These are phyloP conservation scores for Pontederia paniculata DNA, from an alignment of 176 grass and related monocot species.

Conservation along the genomic window DNA sequence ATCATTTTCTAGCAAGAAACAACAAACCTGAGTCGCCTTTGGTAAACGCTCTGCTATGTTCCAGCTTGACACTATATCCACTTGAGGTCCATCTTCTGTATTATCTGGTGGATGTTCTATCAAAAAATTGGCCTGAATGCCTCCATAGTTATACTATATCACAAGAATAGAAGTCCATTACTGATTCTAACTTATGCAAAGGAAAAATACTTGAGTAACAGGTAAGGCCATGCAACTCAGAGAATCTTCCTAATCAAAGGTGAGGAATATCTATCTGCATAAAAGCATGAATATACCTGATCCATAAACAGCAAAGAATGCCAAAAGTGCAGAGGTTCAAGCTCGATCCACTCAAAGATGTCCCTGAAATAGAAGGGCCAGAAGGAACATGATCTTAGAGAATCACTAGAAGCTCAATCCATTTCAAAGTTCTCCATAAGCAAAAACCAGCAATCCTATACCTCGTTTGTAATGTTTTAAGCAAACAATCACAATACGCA, in stretches of 20 bases:
- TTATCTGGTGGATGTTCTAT: constrained; percentile 15
- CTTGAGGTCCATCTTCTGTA: constrained; percentile 40
- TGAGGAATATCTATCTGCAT: not conserved
- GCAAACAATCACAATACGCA: constrained; percentile 81
- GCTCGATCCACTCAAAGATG: constrained; percentile 95
- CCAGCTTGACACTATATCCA: constrained; percentile 89
- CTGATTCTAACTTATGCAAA: too few relatives aligned
- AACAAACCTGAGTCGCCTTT: constrained; percentile 63
- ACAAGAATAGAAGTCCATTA: constrained; percentile 16
- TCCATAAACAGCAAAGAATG: constrained; percentile 91
- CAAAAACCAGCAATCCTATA: not conserved
- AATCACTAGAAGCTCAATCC: not conserved
- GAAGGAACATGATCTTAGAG: constrained; percentile 2
- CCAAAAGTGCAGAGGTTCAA: constrained; percentile 93
- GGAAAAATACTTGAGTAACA: too few relatives aligned
- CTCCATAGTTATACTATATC: constrained; percentile 83
- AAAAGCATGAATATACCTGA: constrained; percentile 48
- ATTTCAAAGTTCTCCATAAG: not conserved
- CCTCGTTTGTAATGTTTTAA: constrained; percentile 95
- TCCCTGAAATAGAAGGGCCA: constrained; percentile 61
- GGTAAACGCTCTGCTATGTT: constrained; percentile 85
- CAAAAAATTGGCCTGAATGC: constrained; percentile 64
- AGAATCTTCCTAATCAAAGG: constrained; percentile 2
- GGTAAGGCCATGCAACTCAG: too few relatives aligned
- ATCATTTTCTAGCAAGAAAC: constrained; percentile 8